A percentile compares a stretch with the other conserved stretches of the same genome.
These are phyloP conservation scores for Phycomyces blakesleeanus DNA, from an alignment of 192 early-diverging fungal genomes.

Conservation along the genomic window DNA sequence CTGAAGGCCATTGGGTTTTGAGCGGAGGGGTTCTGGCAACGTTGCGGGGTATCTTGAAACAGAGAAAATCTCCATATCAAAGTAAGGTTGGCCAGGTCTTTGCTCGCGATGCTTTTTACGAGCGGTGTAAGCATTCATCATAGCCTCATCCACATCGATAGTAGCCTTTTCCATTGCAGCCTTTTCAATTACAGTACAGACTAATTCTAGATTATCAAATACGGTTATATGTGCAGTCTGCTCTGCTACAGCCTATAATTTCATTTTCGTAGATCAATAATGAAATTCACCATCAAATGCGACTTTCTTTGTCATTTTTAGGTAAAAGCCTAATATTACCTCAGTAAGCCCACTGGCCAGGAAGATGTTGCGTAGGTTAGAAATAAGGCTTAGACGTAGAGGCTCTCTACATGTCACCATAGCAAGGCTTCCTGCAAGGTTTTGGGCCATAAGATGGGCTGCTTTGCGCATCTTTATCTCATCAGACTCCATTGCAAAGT, in stretches of 20 bases:
- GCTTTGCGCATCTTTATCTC: constrained; percentile 92
- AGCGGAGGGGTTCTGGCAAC: constrained; percentile 83
- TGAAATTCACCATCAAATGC: background rate
- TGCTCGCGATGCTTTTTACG: constrained; percentile 86
- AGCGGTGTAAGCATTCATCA: constrained; percentile 62
- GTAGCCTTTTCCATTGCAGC: constrained; percentile 92
- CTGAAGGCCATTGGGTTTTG: constrained; percentile 79
- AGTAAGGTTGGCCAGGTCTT: constrained; percentile 80
- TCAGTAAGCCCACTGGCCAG: constrained; percentile 75
- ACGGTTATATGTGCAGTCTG: constrained; percentile 83
- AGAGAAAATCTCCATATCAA: constrained; percentile 77
- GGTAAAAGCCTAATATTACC: constrained; percentile 15
- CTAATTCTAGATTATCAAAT: constrained; percentile 90
- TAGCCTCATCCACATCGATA: constrained; percentile 89
- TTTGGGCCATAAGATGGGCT: constrained; percentile 94
- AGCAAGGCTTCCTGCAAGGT: constrained; percentile 65
- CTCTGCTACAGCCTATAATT: constrained; percentile 64
- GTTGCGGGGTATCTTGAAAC: constrained; percentile 77
- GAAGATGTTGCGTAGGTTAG: constrained; percentile 66
- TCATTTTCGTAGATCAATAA: too few species aligned
- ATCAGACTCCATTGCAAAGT: constrained; percentile 92
- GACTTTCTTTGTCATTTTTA: background rate
- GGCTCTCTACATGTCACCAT: constrained; percentile 93
- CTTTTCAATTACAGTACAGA: constrained; percentile 92
- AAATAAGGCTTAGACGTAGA: constrained; percentile 77